A percentile compares a stretch with the other conserved stretches of the same genome.
phyloP scores from a whole-genome alignment of 2,329 filamentous ascomycete genomes.

The Elsinoe arachidis region DNA sequence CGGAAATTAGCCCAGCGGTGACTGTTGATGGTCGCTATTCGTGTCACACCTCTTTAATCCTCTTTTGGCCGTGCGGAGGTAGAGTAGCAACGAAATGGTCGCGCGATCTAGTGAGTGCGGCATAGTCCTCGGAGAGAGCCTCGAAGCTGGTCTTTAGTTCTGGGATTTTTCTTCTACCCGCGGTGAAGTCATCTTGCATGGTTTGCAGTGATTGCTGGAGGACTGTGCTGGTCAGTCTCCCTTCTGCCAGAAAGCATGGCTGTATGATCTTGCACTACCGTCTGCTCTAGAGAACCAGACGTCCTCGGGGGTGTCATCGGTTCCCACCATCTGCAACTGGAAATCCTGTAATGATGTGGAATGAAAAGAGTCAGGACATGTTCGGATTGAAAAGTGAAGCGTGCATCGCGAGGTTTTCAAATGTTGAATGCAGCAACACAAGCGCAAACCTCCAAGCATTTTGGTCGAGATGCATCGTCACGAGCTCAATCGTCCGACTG shows the following conservation, averaged over 20 bases:
- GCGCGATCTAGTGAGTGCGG: background rate
- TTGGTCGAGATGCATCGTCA: no score
- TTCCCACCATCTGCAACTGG: background rate
- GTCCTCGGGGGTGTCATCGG: background rate
- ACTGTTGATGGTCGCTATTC: no score
- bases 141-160: background rate
- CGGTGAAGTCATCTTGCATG: no score
- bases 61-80: constrained; percentile 1
- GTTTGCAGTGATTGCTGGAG: no score
- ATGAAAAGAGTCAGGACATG: background rate
- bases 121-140: background rate
- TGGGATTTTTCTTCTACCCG: no score
- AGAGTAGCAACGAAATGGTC: background rate
- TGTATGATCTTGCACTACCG: background rate
- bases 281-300: background rate
- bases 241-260: background rate
- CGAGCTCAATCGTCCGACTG: no score
- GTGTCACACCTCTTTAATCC: background rate
- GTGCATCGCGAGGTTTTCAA: background rate
- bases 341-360: background rate
- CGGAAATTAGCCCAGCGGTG: no score
- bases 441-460: no score
- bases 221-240: no score
- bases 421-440: background rate
- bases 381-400: background rate